Percentiles rank a stretch among this genome's conserved stretches.
Evolutionary conservation across 345 rosid species (phyloP).

Genomic region (Cardamine resedifolia): DNA sequence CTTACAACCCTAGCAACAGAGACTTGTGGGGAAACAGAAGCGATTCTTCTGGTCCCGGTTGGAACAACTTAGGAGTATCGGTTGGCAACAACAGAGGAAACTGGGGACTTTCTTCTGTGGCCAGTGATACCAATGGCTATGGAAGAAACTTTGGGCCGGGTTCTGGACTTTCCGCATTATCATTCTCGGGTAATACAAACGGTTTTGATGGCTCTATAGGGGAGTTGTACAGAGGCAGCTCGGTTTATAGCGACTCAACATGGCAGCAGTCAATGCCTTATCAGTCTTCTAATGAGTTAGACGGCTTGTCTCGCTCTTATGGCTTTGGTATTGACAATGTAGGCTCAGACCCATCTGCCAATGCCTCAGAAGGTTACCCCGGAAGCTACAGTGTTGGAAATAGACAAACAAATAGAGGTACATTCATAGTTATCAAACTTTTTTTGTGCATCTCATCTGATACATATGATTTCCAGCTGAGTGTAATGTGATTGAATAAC

Average conservation of each 20-base stretch:
- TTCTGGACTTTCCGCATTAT: slow-evolving; percentile 43
- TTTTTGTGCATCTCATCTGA: not conserved
- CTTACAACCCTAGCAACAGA: slow-evolving; percentile 54
- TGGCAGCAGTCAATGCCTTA: slow-evolving; percentile 53
- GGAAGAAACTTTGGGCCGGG: slow-evolving; percentile 56
- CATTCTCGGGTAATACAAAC: slow-evolving; percentile 59
- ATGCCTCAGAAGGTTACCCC: slow-evolving; percentile 66
- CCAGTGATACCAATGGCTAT: slow-evolving; percentile 41
- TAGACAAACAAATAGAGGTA: slow-evolving; percentile 89
- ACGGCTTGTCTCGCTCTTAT: slow-evolving; percentile 57
- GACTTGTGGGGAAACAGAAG: slow-evolving; percentile 85
- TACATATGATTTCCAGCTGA: not conserved
- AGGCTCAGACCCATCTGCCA: slow-evolving; percentile 60
- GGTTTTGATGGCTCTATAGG: slow-evolving; percentile 66
- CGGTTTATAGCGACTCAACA: slow-evolving; percentile 70
- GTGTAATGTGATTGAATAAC: not conserved
- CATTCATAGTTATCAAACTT: slow-evolving; percentile 2
- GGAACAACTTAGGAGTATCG: slow-evolving; percentile 59
- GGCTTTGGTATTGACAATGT: slow-evolving; percentile 63
- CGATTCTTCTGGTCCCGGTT: slow-evolving; percentile 53
- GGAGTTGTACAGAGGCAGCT: slow-evolving; percentile 58
- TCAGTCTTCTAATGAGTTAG: slow-evolving; percentile 59
- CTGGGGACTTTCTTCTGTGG: slow-evolving; percentile 65
- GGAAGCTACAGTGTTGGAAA: slow-evolving; percentile 69
- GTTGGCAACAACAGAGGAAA: slow-evolving; percentile 65